Evolutionary conservation across 306 rosid species (phyloP).

Genomic region (Hippophae rhamnoides): DNA sequence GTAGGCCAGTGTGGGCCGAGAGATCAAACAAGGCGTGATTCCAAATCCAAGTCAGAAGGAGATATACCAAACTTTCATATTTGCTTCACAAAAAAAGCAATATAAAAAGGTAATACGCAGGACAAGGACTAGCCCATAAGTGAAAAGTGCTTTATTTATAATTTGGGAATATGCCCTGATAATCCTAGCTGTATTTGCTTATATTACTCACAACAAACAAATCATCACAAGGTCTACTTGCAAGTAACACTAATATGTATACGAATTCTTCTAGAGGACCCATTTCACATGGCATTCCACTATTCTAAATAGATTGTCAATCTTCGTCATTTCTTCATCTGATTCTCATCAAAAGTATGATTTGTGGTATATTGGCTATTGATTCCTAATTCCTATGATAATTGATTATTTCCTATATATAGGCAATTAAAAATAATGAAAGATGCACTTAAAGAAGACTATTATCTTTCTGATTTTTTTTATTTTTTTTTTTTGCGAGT

Average conservation of each 20-base stretch:
- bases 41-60: slow-evolving; percentile 29
- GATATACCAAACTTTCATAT: slow-evolving; percentile 6
- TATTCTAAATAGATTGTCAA: slow-evolving; percentile 23
- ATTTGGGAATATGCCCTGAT: slow-evolving; percentile 18
- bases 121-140: slow-evolving; percentile 2
- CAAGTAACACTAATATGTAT: slow-evolving; percentile 16
- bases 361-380: slow-evolving; percentile 19
- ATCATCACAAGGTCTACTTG: slow-evolving; percentile 47
- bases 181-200: slow-evolving; percentile 54
- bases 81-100: slow-evolving; percentile 38
- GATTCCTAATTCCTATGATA: slow-evolving; percentile 29
- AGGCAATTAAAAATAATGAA: too few species aligned
- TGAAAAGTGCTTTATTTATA: slow-evolving; percentile 24
- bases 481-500: neutral
- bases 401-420: slow-evolving; percentile 1
- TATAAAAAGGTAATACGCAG: slow-evolving; percentile 1
- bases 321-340: slow-evolving; percentile 36
- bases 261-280: slow-evolving; percentile 22
- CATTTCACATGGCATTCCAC: slow-evolving; percentile 39
- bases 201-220: slow-evolving; percentile 29
- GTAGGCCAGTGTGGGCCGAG: slow-evolving; percentile 25
- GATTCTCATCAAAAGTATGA: slow-evolving; percentile 39
- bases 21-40: slow-evolving; percentile 16
- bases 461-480: neutral
- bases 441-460: neutral